Base-by-base conservation (phyloP, 805 yeast species). In the Zygotorulaspora chibaensis region DNA sequence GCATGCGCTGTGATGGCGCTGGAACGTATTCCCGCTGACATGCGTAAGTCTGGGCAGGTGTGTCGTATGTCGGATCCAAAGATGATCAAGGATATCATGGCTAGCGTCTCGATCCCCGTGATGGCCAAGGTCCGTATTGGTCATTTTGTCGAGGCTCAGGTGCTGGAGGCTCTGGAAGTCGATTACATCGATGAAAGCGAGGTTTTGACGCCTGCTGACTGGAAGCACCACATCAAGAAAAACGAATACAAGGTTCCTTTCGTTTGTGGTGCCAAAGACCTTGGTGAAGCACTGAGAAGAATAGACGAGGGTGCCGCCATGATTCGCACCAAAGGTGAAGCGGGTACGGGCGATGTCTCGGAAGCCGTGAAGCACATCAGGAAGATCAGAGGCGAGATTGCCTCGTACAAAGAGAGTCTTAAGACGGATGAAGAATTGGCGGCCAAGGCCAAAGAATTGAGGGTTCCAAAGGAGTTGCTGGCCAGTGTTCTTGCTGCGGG, bases 1-100 rank as follows among this genome's bases (percentile, higher is more conserved):
- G 95, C 95, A 11, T 83, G 87, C 68, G 91, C 95, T 11, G 95
- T 86, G 17, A 86, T 86, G 95, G 95, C 95, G 3, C 72, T 86
- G 53, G 95, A 86, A 68, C 71, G 83, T 56, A 87, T 86, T 47
- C 95, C 95, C 9, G 88, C 93, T 7, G 93, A 86, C 62, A 86
- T 86, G 78, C 77, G 93, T 59, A 81, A 78, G 51, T 78, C 83
- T 43, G 91, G 91, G 41, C 84, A 84, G 46, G 93, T 86, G 40
- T 86, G 91, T 48, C 76, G 95, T 57, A 86, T 86, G 95, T 80
- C 87, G 16, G 95, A 86, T 62, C 95, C 95, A 2, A 70, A 81
- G 55, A 80, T 86, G 86, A 83, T 86, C 66, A 71, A 75, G 61
- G 81, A 76, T 15, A 86, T 85, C 63, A 83, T 83, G 87, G 78